Evolutionary conservation across 495 filamentous ascomycete genomes (phyloP), one percentile per base, ranked within the genome.

Genomic region (Pyronema domesticum): DNA sequence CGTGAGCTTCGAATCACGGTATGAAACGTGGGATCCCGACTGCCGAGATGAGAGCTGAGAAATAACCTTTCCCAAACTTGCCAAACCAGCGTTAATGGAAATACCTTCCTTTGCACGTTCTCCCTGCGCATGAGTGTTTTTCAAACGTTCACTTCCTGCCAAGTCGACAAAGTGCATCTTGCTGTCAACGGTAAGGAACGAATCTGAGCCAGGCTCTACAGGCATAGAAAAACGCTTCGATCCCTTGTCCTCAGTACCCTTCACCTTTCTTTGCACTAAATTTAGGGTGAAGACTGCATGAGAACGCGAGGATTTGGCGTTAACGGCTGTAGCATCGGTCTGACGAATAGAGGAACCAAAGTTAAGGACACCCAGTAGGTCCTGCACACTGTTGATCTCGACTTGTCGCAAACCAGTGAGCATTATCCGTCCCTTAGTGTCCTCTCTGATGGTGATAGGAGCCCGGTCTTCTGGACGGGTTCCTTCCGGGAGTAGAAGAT

Each of bases 161-260:
- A 99, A 72, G 81, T 99, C 91, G 46, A 99, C 91, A 60, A 99
- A 99, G 65, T 99, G 89, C 55, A 99, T 76, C 67, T 99, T 99
- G 78, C 93, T 96, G 66, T 96, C 93, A 15, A 94, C 81, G 6
- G 85, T 95, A 11, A 99, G 74, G 67, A 71, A 74, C 53, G 78
- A 78, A 45, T 86, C 82, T 7, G 40, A 37, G 34, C 68, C 70
- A 30, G 81, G 78, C 63, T 96, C 91, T 15, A 91, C 67, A 0
- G 91, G 91, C 60, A 93, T 80, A 0, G 91, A 98, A 62, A 87
- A 79, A 57, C 91, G 80, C 73, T 93, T 95, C 59, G 95, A 88
- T 46, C 73, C 72, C 46, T 63, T 60, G 18, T 59, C 57, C 11
- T 61, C 59, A 7, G 68, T 65, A 1, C 59, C 58, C 42, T 80